Evolutionary conservation across 225 moss, liverwort and hornwort species (phyloP).

Genomic region (Polytrichum commune): DNA sequence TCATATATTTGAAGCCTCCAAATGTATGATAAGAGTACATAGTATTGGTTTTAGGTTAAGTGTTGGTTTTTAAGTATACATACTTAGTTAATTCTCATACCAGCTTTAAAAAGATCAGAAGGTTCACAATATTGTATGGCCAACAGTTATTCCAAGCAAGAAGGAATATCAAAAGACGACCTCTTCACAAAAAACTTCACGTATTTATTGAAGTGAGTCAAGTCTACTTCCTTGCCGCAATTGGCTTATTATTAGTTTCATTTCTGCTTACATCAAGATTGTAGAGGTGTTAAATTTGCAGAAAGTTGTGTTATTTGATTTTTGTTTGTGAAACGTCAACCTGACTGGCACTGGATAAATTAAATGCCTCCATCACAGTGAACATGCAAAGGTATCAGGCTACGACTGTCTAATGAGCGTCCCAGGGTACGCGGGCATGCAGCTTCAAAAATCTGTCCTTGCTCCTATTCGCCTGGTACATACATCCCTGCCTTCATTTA

Average conservation of each 20-base stretch:
- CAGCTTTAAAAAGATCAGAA: too few relatives aligned
- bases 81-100: too few relatives aligned
- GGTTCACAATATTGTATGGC: neutral
- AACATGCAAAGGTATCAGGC: conserved; percentile 37
- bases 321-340: too few relatives aligned
- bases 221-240: neutral
- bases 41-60: too few relatives aligned
- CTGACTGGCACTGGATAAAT: too few relatives aligned
- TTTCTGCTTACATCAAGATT: too few relatives aligned
- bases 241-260: too few relatives aligned
- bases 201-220: conserved; percentile 70
- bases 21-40: too few relatives aligned
- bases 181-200: conserved; percentile 68
- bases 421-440: conserved; percentile 42
- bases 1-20: too few relatives aligned
- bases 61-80: too few relatives aligned
- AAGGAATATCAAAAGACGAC: conserved; percentile 48
- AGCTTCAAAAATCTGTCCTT: conserved; percentile 40
- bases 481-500: conserved; percentile 12
- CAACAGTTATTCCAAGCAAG: conserved; percentile 88
- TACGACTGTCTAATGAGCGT: conserved; percentile 47
- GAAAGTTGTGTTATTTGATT: too few relatives aligned
- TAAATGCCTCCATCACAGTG: conserved; percentile 18
- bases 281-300: too few relatives aligned
- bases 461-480: conserved; percentile 44